Percentiles rank a stretch among this genome's conserved stretches.
phyloP scores from a whole-genome alignment of 176 grass and related monocot species.

The Musa schizocarpa region DNA sequence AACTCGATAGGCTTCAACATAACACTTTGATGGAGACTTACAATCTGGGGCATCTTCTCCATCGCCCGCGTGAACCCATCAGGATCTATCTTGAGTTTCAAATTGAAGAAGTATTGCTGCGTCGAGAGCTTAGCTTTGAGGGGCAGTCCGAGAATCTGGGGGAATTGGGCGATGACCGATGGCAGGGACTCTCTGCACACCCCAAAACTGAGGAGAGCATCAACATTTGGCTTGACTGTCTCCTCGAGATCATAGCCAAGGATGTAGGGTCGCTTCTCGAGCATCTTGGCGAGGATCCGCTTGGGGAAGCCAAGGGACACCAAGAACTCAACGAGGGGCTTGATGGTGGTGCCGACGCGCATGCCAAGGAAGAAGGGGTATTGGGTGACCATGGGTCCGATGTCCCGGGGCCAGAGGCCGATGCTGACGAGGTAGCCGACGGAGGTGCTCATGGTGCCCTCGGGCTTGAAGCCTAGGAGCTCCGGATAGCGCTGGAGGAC shows the following conservation, averaged over 20 bases:
- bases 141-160: conserved; percentile 60
- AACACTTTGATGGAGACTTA: conserved; percentile 74
- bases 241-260: conserved; percentile 81
- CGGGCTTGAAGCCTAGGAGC: conserved; percentile 77
- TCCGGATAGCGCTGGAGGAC: conserved; percentile 75
- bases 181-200: conserved; percentile 56
- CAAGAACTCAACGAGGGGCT: conserved; percentile 79
- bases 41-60: conserved; percentile 82
- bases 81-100: conserved; percentile 75
- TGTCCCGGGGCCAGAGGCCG: conserved; percentile 70
- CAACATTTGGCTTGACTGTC: conserved; percentile 70
- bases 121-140: conserved; percentile 73
- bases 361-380: conserved; percentile 83
- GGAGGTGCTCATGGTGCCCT: conserved; percentile 94
- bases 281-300: conserved; percentile 65
- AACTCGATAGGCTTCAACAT: conserved; percentile 71
- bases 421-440: conserved; percentile 80
- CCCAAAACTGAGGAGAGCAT: conserved; percentile 63
- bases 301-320: conserved; percentile 62
- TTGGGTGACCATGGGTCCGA: conserved; percentile 91
- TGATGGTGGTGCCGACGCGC: conserved; percentile 81
- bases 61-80: conserved; percentile 56
- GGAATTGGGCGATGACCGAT: conserved; percentile 59
- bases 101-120: conserved; percentile 83
- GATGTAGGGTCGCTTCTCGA: conserved; percentile 83